Evolutionary conservation across 2,329 filamentous ascomycete genomes (phyloP).

Genomic region (Podosphaera xanthii): DNA sequence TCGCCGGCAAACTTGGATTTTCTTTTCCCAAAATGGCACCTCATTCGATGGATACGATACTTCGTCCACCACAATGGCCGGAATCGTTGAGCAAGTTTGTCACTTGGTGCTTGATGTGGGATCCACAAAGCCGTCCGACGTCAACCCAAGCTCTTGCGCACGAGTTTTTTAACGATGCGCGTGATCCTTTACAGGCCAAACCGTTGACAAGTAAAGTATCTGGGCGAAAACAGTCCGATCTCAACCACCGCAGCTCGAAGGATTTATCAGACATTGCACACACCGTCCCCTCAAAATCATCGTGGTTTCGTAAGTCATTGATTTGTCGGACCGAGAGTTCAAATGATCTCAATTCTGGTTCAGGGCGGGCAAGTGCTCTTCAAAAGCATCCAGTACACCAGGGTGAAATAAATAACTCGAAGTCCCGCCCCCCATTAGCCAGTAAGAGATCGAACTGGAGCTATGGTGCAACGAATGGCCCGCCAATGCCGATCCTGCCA

Average conservation of each 20-base stretch:
- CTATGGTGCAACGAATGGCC: conserved; percentile 55
- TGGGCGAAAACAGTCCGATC: conserved; percentile 73
- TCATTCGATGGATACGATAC: conserved; percentile 83
- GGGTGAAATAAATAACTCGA: conserved; percentile 19
- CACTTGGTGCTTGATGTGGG: conserved; percentile 98
- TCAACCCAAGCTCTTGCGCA: conserved; percentile 86
- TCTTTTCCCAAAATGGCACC: conserved; percentile 99
- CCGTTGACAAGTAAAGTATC: conserved; percentile 67
- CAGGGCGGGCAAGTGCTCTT: conserved; percentile 23
- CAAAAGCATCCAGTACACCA: conserved; percentile 24
- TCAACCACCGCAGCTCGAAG: conserved; percentile 42
- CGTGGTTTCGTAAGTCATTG: conserved; percentile 91
- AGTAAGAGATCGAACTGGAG: conserved; percentile 86
- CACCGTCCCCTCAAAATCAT: conserved; percentile 55
- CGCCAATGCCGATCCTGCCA: conserved; percentile 87
- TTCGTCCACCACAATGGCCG: conserved; percentile 82
- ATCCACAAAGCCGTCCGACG: conserved; percentile 75
- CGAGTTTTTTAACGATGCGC: conserved; percentile 81
- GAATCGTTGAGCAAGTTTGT: conserved; percentile 73
- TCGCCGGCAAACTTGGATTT: conserved; percentile 91
- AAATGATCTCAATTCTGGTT: conserved; percentile 29
- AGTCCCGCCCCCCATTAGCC: conserved; percentile 26
- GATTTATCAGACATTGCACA: conserved; percentile 34
- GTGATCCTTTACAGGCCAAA: conserved; percentile 81
- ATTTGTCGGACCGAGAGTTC: conserved; percentile 55